A percentile compares a stretch with the other conserved stretches of the same genome.
Conservation (phyloP, 768 basidiomycete genomes). For the Suillus plorans region DNA sequence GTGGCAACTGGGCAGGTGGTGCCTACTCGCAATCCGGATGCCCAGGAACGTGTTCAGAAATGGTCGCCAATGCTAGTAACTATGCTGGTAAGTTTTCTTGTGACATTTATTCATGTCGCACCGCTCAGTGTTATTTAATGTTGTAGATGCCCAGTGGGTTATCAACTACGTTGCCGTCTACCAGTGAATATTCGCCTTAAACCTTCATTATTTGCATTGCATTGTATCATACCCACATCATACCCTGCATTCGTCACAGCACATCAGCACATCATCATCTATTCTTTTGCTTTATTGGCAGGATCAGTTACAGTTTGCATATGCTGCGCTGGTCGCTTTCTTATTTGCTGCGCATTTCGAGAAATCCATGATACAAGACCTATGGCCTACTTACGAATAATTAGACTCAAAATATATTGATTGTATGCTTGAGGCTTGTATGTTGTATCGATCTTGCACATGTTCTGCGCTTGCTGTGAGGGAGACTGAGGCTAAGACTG, state of each 20-base stretch:
- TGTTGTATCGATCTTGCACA: not conserved
- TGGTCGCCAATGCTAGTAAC: conserved; percentile 56
- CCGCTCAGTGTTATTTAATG: not conserved
- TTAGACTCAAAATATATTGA: not conserved
- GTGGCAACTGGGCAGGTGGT: conserved; percentile 29
- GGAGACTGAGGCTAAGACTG: not conserved
- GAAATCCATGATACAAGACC: not conserved
- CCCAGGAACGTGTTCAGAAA: conserved; percentile 43
- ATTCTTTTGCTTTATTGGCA: not conserved
- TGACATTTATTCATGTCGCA: not conserved
- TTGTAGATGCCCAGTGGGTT: conserved; percentile 52
- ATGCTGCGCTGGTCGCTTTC: conserved; percentile 6
- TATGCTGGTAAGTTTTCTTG: conserved; percentile 41
- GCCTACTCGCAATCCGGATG: conserved; percentile 32
- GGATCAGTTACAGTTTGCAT: not conserved
- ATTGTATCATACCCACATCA: not conserved
- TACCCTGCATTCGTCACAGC: not conserved
- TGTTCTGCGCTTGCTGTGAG: not conserved
- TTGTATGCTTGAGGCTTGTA: not conserved
- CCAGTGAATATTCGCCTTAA: conserved; percentile 23
- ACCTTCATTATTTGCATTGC: not conserved
- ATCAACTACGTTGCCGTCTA: conserved; percentile 59
- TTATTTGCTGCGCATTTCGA: conserved; percentile 11
- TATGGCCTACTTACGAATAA: not conserved
- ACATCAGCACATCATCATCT: conserved; percentile 6